Base-by-base conservation (phyloP, 2,329 filamentous ascomycete genomes). In the Bisporella sp. region DNA sequence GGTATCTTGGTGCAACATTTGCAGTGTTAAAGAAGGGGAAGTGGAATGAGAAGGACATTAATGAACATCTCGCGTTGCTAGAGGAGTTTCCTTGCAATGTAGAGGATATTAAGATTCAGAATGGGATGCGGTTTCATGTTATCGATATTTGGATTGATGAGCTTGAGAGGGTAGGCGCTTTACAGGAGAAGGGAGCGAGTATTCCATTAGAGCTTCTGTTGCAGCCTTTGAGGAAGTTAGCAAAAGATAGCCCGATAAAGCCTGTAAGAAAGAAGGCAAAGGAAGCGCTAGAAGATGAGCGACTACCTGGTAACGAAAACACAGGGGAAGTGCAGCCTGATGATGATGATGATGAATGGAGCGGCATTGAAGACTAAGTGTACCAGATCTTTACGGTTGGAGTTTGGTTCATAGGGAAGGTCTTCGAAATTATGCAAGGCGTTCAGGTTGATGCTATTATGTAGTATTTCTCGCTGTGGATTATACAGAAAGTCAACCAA, bases 91-190 rank as follows among this genome's bases (percentile, higher is more conserved):
- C 72, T 13, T 59, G 73, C 39, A 71, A 73, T 61, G 68, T 69
- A 39, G 64, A 62, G 45, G 65, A 72, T 51, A 54, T 68, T 46
- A 64, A 68, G 47, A 82, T 95, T 1, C 87, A 92, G 0, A 87
- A 93, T 59, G 93, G 93, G 0, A 66, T 99, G 66, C 74, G 89
- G 55, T 83, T 95, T 67, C 93, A 99, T 69, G 79, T 91, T 11
- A 69, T 95, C 56, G 93, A 99, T 71, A 78, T 97, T 48, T 97
- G 87, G 81, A 78, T 95, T 6, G 93, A 97, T 67, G 91, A 96
- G 75, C 69, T 91, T 61, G 87, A 91, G 68, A 84, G 83, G 63
- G 79, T 82, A 33, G 79, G 82, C 48, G 73, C 78, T 35, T 59
- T 82, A 28, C 68, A 70, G 8, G 60, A 60, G 1, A 65, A 66